Conservation (phyloP, 2,329 filamentous ascomycete species). For the Drechslerella dactyloides region DNA sequence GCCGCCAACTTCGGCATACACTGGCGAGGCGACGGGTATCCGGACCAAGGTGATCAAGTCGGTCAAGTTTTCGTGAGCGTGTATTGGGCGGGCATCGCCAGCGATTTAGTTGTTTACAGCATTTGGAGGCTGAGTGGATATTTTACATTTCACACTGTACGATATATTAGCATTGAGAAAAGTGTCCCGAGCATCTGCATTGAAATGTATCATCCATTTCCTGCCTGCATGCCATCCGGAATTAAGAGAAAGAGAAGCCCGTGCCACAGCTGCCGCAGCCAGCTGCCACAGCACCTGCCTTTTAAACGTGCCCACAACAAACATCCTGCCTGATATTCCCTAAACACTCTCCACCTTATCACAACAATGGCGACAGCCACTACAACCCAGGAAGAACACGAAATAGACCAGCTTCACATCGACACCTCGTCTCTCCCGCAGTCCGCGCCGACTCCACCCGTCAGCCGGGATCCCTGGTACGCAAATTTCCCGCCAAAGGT, state of each 20-base stretch:
- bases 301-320: slow-evolving; percentile 3
- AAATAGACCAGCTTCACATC: slow-evolving; percentile 7
- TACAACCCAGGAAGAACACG: slow-evolving; percentile 5
- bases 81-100: background rate
- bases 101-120: background rate
- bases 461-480: slow-evolving; percentile 5
- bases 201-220: too few relatives aligned
- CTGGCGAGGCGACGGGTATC: slow-evolving; percentile 48
- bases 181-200: background rate
- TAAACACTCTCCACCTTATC: slow-evolving; percentile 1
- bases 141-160: too few relatives aligned
- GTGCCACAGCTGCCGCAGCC: background rate
- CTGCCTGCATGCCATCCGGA: too few relatives aligned
- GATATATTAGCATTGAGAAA: background rate
- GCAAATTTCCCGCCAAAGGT: slow-evolving; percentile 20
- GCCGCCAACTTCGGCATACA: slow-evolving; percentile 57
- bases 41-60: slow-evolving; percentile 48
- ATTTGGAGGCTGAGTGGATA: too few relatives aligned
- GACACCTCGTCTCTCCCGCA: background rate
- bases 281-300: background rate
- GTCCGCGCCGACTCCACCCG: background rate
- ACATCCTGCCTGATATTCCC: background rate
- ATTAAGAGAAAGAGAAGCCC: background rate
- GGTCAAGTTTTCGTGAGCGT: slow-evolving; percentile 38
- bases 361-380: slow-evolving; percentile 23